phyloP scores from a whole-genome alignment of 1,139 yeast genomes.

The Blastobotrys illinoisensis region DNA sequence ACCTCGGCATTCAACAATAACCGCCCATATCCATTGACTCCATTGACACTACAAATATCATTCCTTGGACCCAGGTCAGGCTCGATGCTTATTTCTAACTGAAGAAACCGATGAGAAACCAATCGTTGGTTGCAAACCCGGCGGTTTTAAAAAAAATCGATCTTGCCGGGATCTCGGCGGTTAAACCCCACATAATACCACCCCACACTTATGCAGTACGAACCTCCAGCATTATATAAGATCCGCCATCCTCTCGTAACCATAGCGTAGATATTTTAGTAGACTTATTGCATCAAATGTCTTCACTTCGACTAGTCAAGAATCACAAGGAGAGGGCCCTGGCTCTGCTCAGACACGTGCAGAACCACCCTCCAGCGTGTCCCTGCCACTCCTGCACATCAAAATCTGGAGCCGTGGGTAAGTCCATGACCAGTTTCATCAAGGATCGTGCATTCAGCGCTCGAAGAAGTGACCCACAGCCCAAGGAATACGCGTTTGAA shows the following conservation, averaged over 20 bases:
- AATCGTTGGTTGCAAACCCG: too few relatives aligned
- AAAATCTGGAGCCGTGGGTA: constrained; percentile 13
- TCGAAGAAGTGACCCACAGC: constrained; percentile 15
- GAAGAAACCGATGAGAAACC: too few relatives aligned
- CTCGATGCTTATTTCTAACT: too few relatives aligned
- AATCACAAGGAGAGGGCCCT: constrained; percentile 15
- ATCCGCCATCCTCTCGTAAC: not conserved
- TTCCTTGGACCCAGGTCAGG: too few relatives aligned
- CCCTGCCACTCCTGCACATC: constrained; percentile 34
- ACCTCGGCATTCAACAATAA: not conserved
- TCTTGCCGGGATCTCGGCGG: not conserved
- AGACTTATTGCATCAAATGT: not conserved
- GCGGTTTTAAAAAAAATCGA: too few relatives aligned
- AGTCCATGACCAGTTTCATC: constrained; percentile 11
- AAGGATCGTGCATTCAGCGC: constrained; percentile 17
- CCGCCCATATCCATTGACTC: not conserved
- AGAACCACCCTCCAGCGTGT: constrained; percentile 31
- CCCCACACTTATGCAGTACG: not conserved
- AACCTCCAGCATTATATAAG: not conserved
- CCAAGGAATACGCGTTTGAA: constrained; percentile 38
- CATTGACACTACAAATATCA: too few relatives aligned
- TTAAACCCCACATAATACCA: not conserved
- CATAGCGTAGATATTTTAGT: too few relatives aligned
- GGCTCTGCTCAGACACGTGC: constrained; percentile 26
- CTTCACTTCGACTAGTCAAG: constrained; percentile 1